Base-by-base conservation (phyloP, 352 stramenopile species). In the Phytophthora chlamydospora region DNA sequence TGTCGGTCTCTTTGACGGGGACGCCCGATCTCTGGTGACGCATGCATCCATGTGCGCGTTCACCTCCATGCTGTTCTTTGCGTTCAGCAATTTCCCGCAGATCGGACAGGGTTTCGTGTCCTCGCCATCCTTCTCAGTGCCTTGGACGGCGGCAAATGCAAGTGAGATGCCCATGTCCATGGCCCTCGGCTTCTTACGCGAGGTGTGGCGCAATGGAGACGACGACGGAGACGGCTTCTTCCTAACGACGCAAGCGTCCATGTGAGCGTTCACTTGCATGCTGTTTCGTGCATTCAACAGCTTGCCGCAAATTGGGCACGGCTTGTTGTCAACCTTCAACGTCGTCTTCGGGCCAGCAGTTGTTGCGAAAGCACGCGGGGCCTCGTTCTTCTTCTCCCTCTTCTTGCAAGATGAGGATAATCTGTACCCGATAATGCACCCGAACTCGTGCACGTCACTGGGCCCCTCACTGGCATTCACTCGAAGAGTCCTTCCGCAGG, bases 41-140 rank as follows among this genome's bases (percentile, higher is more conserved):
- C 81, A 90, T 32, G 63, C 68, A 45, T 90, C 81, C n/a, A 90
- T 73, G 58, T 90, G 81, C 16, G 69, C 60, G 53, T 88, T 89
- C 55, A 90, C 76, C 17, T 79, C 62, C 52, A 87, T 80, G 29
- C 68, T 67, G 49, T 75, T 88, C 29, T 67, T 53, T 12, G 67
- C 53, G 59, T 88, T 84, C 43, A 90, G 76, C 13, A 71, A 52
- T n/a, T 83, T 74, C 1, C 75, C 62, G 39, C 81, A 89, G 13
- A 90, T 83, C 24, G 78, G 81, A 58, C 81, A 90, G 7, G 78
- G 72, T 31, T 67, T 67, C 3, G 33, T 24, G 12, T 76, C 53
- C 17, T 51, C 43, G 4, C 50, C 42, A 2, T 21, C 2, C 11
- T 54, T 32, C 14, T 42, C 45, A n/a, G 40, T 34, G 1, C 54